Evolutionary conservation across 2,329 filamentous ascomycete species (phyloP), one percentile per base, ranked within the genome.

Genomic region (Alternaria sp.): DNA sequence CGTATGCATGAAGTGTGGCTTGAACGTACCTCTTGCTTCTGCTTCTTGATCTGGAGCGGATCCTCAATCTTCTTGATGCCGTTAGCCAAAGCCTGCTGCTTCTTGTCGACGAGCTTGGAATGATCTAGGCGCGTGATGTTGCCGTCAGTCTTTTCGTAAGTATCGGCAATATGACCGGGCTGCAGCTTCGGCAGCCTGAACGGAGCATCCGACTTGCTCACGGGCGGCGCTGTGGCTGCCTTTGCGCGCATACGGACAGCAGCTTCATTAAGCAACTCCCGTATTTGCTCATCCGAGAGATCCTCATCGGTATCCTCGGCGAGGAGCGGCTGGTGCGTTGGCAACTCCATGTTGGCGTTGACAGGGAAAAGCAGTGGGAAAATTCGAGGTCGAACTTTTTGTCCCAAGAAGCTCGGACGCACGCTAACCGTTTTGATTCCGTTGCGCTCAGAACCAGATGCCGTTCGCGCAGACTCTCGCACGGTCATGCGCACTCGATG

Each of bases 251-350:
- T 78, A 63, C 89, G 84, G 60, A 79, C 76, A 70, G 90, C 87
- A 57, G 90, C 89, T 77, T 90, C 84, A 55, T 83, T 82, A 53
- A 92, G 83, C 57, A 92, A 81, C 72, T 85, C 80, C 55, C 87
- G 84, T 52, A 92, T 85, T 57, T 90, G 85, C 66, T 87, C 85
- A 74, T 91, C 88, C 38, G 85, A 86, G 63, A 90, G 78, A 54
- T 85, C 83, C 54, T 83, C 80, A 66, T 79, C 77, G 60, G 71
- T 73, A 59, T 76, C 74, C 66, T 75, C 69, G 51, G 71, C 73
- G 49, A 67, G 58, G 57, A 70, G 66, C 66, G 65, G 66, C 60
- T 75, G 74, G 70, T 78, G 75, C 69, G 74, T 67, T 76, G 74
- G 73, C 74, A 76, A 50, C 62, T 74, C 75, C 74, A 78, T 78